Base-by-base conservation (phyloP, 2,329 filamentous ascomycete species). In the Ophiocordyceps camponoti-leonardi region DNA sequence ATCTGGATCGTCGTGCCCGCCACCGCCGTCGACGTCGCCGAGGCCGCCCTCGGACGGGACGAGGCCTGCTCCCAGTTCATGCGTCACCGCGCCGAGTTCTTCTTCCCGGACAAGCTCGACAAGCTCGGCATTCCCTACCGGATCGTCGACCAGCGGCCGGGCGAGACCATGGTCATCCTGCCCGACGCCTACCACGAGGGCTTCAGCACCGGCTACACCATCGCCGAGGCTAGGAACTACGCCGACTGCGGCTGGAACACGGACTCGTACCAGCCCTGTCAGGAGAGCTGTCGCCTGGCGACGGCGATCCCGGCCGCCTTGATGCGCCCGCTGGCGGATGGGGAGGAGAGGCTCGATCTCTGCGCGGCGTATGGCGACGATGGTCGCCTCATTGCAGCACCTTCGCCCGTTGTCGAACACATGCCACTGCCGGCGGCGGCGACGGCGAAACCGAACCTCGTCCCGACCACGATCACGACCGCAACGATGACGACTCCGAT, bases 221-320 rank as follows among this genome's bases (percentile, higher is more conserved):
- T 65, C 42, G 62, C 62, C 4, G 62, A 65, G 46, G 62, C 62
- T 35, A 65, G 63, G 47, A 65, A 65, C 44, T 65, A 65, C 44
- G 62, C 62, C 19, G 62, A 64, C 33, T 48, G 50, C 12, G 51
- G 50, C n/a, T 65, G 62, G 62, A 59, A 51, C 10, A 57, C 58
- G 6, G 56, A 57, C 28, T 56, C 53, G 3, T 65, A 65, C 44
- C 57, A 61, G 46, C 56, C 61, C 12, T 65, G 62, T 30, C 50
- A 61, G 23, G 46, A 41, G 19, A 56, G 52, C 20, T 65, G 62
- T 43, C 51, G 56, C 35, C 54, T 64, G 18, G 53, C 49, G 16
- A 64, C 60, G 22, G 61, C 61, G 4, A 65, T 65, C 37, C 61
- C 62, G 2, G 58, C 58, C 0, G 58, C 60, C 4, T 52, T 58